phyloP scores from a whole-genome alignment of 352 stramenopile species.

The Globisporangium acanthophoron region DNA sequence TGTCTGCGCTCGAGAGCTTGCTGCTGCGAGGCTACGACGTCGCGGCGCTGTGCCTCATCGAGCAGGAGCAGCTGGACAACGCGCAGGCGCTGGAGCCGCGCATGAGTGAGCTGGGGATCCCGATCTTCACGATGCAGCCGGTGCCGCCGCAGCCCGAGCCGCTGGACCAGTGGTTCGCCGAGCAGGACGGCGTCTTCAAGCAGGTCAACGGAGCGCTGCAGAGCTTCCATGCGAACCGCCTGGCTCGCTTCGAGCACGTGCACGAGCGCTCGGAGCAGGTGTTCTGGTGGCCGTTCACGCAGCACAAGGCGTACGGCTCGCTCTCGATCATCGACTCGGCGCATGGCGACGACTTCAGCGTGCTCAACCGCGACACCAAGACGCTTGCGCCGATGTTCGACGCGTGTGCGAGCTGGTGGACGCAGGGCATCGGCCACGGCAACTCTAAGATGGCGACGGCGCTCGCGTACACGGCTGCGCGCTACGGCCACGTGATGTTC shows the following conservation, averaged over 20 bases:
- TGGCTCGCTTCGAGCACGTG: slow-evolving; percentile 55
- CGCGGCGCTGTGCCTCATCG: slow-evolving; percentile 73
- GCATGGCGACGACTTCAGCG: slow-evolving; percentile 83
- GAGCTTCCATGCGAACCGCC: slow-evolving; percentile 45
- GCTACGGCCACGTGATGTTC: slow-evolving; percentile 93
- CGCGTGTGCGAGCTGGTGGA: slow-evolving; percentile 92
- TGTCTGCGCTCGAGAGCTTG: slow-evolving; percentile 92
- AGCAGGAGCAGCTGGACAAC: slow-evolving; percentile 71
- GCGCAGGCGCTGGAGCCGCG: slow-evolving; percentile 54
- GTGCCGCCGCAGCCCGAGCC: slow-evolving; percentile 73
- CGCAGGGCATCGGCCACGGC: slow-evolving; percentile 87
- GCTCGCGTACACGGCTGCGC: slow-evolving; percentile 83
- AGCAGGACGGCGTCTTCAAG: slow-evolving; percentile 44
- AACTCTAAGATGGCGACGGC: slow-evolving; percentile 86
- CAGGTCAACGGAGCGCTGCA: slow-evolving; percentile 43
- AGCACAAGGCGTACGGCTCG: slow-evolving; percentile 82
- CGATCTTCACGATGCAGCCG: slow-evolving; percentile 65
- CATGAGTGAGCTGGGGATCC: slow-evolving; percentile 61
- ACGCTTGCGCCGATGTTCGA: slow-evolving; percentile 77
- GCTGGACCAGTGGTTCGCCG: slow-evolving; percentile 60
- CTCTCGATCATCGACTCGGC: slow-evolving; percentile 88
- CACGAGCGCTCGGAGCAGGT: slow-evolving; percentile 54
- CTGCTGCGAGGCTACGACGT: slow-evolving; percentile 91
- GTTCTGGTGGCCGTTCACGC: slow-evolving; percentile 93
- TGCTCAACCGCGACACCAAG: slow-evolving; percentile 42